A percentile compares a stretch with the other conserved stretches of the same genome.
Evolutionary conservation across 2,329 filamentous ascomycete genomes (phyloP).

Genomic region (Pseudocercospora eumusae): DNA sequence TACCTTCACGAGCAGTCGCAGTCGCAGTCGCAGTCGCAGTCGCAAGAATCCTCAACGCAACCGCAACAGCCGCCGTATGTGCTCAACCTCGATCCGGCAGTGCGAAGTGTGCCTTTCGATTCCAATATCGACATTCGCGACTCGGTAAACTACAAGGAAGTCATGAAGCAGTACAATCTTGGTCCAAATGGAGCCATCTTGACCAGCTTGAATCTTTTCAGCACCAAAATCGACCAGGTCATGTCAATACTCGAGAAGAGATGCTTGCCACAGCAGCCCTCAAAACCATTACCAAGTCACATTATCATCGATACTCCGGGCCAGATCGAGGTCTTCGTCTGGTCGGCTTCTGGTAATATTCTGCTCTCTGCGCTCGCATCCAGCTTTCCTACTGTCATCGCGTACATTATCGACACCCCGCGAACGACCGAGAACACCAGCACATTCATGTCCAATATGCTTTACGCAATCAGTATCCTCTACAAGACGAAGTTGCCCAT

Average conservation of each 20-base stretch:
- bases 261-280: constrained; percentile 38
- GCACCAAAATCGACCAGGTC: constrained; percentile 97
- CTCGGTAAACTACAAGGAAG: constrained; percentile 98
- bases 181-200: constrained; percentile 96
- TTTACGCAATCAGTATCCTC: constrained; percentile 96
- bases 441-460: constrained; percentile 99
- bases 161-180: constrained; percentile 99
- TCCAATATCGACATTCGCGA: constrained; percentile 99
- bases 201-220: constrained; percentile 92
- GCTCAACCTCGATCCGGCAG: constrained; percentile 94
- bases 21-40: too few species aligned
- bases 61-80: constrained; percentile 91
- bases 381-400: constrained; percentile 93
- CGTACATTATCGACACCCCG: constrained; percentile 96
- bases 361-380: constrained; percentile 89
- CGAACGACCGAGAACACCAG: constrained; percentile 88
- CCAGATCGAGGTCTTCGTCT: constrained; percentile 98
- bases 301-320: constrained; percentile 95
- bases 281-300: constrained; percentile 67
- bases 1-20: constrained; percentile 69
- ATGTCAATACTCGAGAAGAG: constrained; percentile 87
- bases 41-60: constrained; percentile 54
- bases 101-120: constrained; percentile 89
- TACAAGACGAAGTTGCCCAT: constrained; percentile 99
- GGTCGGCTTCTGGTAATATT: constrained; percentile 94